Evolutionary conservation across 1,139 yeast genomes (phyloP), one percentile per base, ranked within the genome.

Genomic region (Yamadazyma epiphylla): DNA sequence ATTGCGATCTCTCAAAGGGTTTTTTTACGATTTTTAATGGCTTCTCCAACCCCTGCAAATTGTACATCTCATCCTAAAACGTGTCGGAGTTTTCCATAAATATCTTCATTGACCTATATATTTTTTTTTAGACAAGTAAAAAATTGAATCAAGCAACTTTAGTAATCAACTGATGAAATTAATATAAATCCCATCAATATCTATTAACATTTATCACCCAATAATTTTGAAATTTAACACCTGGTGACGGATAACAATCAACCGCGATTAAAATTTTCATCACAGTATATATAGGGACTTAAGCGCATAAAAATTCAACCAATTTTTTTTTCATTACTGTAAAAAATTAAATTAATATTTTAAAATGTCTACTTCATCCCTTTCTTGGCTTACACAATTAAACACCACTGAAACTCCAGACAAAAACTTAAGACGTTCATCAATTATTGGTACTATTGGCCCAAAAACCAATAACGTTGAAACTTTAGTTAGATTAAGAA

Each of bases 381-480:
- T 69, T 51, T 48, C 61, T 44, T 91, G 98, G 97, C 78, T 91
- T 65, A 75, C 89, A 51, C 66, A 78, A 50, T 77, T 91, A 59
- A 82, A 91, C 68, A 77, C 82, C 50, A 64, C 76, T 43, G 75
- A 73, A 48, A 79, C 87, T 51, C 95, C 96, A 40, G 86, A 84
- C 60, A 76, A 80, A 63, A 80, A 80, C 59, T 74, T 77, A 60
- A 91, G 98, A 71, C 87, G 96, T 64, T 83, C 96, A 38, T 83
- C 97, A 41, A 91, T 91, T 67, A 89, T 91, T 55, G 96, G 98
- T 60, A 91, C 98, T 51, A 91, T 91, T 64, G 98, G 88, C 51
- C 99, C 99, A 54, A 88, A 87, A 73, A 86, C 97, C 66, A 91
- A 91, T 79, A 66, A 73, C 52, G 91, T 80, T 47, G 96, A 89